phyloP scores from a whole-genome alignment of 106 monocot species.

The Narthecium ossifragum region DNA sequence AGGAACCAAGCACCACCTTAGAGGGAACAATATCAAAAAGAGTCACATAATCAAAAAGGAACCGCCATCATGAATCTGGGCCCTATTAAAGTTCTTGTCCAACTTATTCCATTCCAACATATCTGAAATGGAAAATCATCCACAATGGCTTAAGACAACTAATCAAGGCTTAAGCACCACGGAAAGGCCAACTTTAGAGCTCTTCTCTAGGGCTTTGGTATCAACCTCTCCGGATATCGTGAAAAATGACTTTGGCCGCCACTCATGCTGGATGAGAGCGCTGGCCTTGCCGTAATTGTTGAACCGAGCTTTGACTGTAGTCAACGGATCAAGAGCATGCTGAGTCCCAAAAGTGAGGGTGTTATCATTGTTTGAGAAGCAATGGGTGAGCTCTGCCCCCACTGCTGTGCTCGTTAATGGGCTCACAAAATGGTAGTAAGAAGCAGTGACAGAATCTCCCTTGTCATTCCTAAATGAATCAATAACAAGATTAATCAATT shows the following conservation, averaged over 20 bases:
- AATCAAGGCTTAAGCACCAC: conserved; percentile 33
- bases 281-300: conserved; percentile 38
- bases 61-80: too few species aligned
- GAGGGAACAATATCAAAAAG: background rate
- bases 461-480: conserved; percentile 25
- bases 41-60: background rate
- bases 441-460: conserved; percentile 23
- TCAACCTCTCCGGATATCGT: conserved; percentile 46
- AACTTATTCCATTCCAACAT: background rate
- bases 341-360: conserved; percentile 33
- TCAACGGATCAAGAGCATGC: conserved; percentile 32
- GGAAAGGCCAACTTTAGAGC: conserved; percentile 39
- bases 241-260: conserved; percentile 38
- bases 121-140: background rate
- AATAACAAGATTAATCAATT: background rate
- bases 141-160: background rate
- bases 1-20: background rate
- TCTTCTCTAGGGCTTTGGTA: conserved; percentile 42
- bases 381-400: conserved; percentile 30
- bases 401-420: conserved; percentile 28
- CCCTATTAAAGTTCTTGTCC: background rate
- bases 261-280: conserved; percentile 42
- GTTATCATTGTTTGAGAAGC: conserved; percentile 38
- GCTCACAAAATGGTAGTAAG: conserved; percentile 39
- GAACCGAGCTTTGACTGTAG: conserved; percentile 32